These are phyloP conservation scores for Coemansia sp. DNA, from an alignment of 192 early-diverging fungal species.

Conservation along the genomic window DNA sequence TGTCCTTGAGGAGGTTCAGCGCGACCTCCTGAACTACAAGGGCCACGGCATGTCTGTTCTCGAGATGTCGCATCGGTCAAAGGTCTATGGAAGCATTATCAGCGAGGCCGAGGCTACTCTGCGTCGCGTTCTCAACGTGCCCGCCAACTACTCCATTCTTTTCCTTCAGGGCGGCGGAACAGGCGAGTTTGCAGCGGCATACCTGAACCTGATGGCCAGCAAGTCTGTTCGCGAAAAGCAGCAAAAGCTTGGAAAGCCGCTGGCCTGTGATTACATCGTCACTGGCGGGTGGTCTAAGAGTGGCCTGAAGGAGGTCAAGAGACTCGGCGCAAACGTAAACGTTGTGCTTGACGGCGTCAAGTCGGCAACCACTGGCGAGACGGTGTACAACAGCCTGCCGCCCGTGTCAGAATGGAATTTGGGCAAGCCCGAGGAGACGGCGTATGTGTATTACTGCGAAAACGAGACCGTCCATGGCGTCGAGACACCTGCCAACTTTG, in stretches of 20 bases:
- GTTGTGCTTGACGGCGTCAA: slow-evolving; percentile 74
- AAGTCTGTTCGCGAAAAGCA: slow-evolving; percentile 48
- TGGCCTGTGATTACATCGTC: slow-evolving; percentile 84
- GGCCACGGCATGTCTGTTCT: slow-evolving; percentile 87
- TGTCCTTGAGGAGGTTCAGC: slow-evolving; percentile 83
- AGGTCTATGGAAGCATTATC: slow-evolving; percentile 76
- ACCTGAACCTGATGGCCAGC: slow-evolving; percentile 85
- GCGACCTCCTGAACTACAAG: slow-evolving; percentile 80
- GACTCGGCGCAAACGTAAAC: slow-evolving; percentile 78
- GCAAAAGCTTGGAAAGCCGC: slow-evolving; percentile 39
- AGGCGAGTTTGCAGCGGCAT: slow-evolving; percentile 86
- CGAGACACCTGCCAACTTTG: slow-evolving; percentile 62
- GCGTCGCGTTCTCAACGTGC: slow-evolving; percentile 72
- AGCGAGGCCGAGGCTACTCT: slow-evolving; percentile 72
- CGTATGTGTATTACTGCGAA: slow-evolving; percentile 95
- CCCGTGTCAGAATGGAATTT: slow-evolving; percentile 65
- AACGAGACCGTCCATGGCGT: slow-evolving; percentile 99
- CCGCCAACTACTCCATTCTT: slow-evolving; percentile 84
- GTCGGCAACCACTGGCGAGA: slow-evolving; percentile 47
- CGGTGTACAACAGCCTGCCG: slow-evolving; percentile 58
- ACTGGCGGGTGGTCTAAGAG: slow-evolving; percentile 91
- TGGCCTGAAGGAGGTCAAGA: slow-evolving; percentile 80
- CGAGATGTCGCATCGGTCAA: slow-evolving; percentile 94
- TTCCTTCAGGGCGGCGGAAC: slow-evolving; percentile 97
- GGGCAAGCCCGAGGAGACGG: slow-evolving; percentile 63